phyloP scores from a whole-genome alignment of 169 alveolate species.

The Cryptosporidium parvum region DNA sequence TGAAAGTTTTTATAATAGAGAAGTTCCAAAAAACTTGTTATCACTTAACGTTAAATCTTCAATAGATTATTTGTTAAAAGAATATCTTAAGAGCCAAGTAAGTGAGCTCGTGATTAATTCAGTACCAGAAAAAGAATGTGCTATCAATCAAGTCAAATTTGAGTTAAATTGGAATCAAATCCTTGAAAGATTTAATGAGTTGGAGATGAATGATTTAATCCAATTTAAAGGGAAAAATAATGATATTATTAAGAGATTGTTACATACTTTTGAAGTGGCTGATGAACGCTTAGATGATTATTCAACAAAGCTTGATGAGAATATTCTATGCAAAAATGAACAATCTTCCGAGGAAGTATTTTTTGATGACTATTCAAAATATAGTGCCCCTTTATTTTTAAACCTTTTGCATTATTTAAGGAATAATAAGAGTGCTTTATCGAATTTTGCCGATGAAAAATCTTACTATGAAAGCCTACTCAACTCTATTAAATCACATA shows the following conservation, averaged over 20 bases:
- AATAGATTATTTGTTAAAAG: slow-evolving; percentile 20
- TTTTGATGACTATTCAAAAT: slow-evolving; percentile 10
- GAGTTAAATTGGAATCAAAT: slow-evolving; percentile 35
- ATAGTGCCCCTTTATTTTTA: slow-evolving; percentile 19
- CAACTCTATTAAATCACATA: slow-evolving; percentile 11
- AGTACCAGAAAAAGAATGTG: neutral
- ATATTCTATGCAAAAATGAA: neutral
- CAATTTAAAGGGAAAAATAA: neutral
- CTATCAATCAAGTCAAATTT: neutral
- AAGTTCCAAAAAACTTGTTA: slow-evolving; percentile 25
- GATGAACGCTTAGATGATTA: neutral
- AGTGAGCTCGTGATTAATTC: neutral
- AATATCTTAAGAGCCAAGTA: neutral
- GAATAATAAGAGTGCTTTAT: slow-evolving; percentile 9
- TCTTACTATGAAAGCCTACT: slow-evolving; percentile 14
- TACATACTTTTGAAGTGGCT: neutral
- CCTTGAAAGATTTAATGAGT: neutral
- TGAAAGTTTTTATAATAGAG: slow-evolving; percentile 23
- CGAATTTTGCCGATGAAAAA: neutral
- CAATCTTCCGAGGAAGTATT: neutral
- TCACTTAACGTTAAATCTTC: slow-evolving; percentile 28
- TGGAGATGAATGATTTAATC: neutral
- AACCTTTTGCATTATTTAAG: slow-evolving; percentile 45
- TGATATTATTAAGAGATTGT: neutral
- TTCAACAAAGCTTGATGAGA: neutral